Evolutionary conservation across 176 grass and related monocot species (phyloP).

Genomic region (Ensete ventricosum): DNA sequence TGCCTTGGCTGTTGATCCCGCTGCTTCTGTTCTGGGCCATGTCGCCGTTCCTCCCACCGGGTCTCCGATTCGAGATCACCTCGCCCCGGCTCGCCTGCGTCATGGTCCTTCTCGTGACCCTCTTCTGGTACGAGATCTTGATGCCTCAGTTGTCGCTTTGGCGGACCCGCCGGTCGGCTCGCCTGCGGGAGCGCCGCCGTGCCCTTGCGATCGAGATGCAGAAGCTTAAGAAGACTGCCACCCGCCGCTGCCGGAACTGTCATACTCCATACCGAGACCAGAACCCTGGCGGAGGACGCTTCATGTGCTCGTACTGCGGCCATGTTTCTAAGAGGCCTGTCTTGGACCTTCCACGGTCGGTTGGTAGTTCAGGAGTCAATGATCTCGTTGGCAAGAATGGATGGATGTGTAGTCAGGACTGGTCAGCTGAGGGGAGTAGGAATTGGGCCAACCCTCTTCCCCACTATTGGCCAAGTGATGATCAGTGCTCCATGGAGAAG

Average conservation of each 20-base stretch:
- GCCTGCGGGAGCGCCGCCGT: constrained; percentile 62
- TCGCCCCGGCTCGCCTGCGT: constrained; percentile 89
- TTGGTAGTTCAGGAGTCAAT: constrained; percentile 1
- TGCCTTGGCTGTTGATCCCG: constrained; percentile 81
- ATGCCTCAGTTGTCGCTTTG: constrained; percentile 67
- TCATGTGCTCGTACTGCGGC: constrained; percentile 94
- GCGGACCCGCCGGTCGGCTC: constrained; percentile 65
- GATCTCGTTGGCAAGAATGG: constrained; percentile 24
- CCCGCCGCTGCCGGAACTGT: constrained; percentile 83
- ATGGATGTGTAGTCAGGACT: constrained; percentile 75
- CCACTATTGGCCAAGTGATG: constrained; percentile 37
- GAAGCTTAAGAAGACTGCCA: constrained; percentile 82
- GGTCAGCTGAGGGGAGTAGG: constrained; percentile 26
- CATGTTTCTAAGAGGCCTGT: constrained; percentile 83
- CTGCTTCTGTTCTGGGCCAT: constrained; percentile 75
- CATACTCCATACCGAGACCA: constrained; percentile 80
- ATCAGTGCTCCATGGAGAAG: constrained; percentile 30
- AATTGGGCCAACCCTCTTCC: constrained; percentile 22
- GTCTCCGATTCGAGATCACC: constrained; percentile 84
- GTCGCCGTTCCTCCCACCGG: constrained; percentile 74
- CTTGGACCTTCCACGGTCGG: constrained; percentile 42
- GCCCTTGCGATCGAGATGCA: constrained; percentile 64
- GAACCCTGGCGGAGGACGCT: constrained; percentile 76
- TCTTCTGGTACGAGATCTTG: constrained; percentile 97
- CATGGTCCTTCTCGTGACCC: constrained; percentile 79